phyloP scores from a whole-genome alignment of 2,329 filamentous ascomycete genomes.

The Mycosphaerelloides madeirae region DNA sequence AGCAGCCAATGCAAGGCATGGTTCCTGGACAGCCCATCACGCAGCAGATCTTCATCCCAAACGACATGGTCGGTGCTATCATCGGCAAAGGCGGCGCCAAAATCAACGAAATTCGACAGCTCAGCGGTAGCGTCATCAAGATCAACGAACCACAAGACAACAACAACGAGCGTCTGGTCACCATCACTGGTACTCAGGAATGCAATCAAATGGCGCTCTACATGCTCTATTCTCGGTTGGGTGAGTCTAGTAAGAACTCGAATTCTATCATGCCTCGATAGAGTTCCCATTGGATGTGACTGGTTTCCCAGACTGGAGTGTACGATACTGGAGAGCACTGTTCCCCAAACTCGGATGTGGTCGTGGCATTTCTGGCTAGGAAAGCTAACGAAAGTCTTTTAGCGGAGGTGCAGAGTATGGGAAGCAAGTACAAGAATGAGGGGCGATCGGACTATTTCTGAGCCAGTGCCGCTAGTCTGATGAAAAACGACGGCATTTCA shows the following conservation, averaged over 20 bases:
- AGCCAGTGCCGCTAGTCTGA: background rate
- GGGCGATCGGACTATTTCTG: background rate
- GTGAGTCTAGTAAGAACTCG: conserved; percentile 52
- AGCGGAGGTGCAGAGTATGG: background rate
- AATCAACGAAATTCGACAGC: conserved; percentile 97
- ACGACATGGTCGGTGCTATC: conserved; percentile 98
- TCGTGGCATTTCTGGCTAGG: background rate
- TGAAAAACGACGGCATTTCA: too few relatives aligned
- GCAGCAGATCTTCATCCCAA: conserved; percentile 98
- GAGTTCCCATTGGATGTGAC: conserved; percentile 1
- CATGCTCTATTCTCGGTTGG: conserved; percentile 96
- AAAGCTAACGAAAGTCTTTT: background rate
- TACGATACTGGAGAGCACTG: conserved; percentile 2
- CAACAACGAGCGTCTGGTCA: conserved; percentile 95
- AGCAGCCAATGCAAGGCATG: conserved; percentile 65
- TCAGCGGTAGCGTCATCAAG: conserved; percentile 97
- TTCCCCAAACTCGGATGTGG: background rate
- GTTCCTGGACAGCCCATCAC: conserved; percentile 81
- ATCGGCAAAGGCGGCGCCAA: conserved; percentile 98
- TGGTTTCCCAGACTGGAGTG: background rate
- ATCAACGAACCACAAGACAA: conserved; percentile 99
- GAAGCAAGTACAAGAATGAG: background rate
- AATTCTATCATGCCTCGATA: conserved; percentile 36
- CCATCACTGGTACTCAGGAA: conserved; percentile 94
- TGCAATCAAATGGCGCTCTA: conserved; percentile 99